These are phyloP conservation scores for Chenopodium album DNA, from an alignment of 148 eudicot species.

Conservation along the genomic window DNA sequence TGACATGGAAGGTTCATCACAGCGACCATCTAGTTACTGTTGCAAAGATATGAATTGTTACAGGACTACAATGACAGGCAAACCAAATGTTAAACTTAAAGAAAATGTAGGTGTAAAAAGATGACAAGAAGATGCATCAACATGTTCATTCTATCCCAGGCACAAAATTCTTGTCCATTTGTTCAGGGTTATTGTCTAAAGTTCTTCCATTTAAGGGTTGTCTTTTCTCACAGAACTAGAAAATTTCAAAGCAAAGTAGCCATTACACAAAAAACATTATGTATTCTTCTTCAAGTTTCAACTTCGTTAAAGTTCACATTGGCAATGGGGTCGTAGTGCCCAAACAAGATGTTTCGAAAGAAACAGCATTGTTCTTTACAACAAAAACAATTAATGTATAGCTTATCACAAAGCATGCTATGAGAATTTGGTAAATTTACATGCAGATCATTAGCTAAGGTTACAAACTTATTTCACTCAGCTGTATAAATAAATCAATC, in stretches of 20 bases:
- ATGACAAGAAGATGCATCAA: not conserved
- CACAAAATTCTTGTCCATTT: not conserved
- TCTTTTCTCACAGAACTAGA: not conserved
- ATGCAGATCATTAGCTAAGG: not conserved
- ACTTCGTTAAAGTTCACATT: not conserved
- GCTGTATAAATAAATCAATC: not conserved
- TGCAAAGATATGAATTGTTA: not conserved
- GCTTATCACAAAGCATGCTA: not conserved
- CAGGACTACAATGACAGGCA: not conserved
- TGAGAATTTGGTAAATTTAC: not conserved
- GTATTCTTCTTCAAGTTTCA: not conserved
- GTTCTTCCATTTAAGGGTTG: not conserved
- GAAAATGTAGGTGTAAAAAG: not conserved
- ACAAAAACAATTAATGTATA: not conserved
- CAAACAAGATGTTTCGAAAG: no score
- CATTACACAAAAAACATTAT: not conserved
- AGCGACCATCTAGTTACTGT: slow-evolving; percentile 10
- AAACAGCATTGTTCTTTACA: not conserved
- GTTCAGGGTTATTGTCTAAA: not conserved
- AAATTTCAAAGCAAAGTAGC: not conserved
- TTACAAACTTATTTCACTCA: no score
- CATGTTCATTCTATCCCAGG: not conserved
- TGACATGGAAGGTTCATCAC: not conserved
- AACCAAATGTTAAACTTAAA: not conserved
- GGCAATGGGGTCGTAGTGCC: not conserved